Conservation (phyloP, 2,329 filamentous ascomycete genomes). For the Xylaria multiplex region DNA sequence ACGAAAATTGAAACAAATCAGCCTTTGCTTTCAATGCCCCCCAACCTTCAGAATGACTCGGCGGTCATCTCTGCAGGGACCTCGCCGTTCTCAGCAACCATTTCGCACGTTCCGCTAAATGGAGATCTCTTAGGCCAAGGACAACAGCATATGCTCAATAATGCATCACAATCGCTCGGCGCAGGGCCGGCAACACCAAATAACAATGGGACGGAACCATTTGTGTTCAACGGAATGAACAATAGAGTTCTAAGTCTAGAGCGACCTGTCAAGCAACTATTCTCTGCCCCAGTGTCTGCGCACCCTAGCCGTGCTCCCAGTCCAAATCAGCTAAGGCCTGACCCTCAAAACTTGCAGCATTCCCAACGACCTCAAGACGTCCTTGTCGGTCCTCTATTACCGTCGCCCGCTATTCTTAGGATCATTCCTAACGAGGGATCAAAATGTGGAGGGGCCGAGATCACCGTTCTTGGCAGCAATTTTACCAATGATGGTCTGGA, state of each 20-base stretch:
- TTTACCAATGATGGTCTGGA: conserved; percentile 80
- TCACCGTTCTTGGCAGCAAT: conserved; percentile 82
- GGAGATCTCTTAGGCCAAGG: conserved; percentile 49
- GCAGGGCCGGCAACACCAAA: conserved; percentile 74
- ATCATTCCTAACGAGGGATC: conserved; percentile 86
- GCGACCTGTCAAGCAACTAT: conserved; percentile 70
- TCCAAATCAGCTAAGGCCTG: conserved; percentile 65
- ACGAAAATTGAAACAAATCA: conserved; percentile 76
- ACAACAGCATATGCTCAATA: conserved; percentile 42
- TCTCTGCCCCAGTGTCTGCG: conserved; percentile 76
- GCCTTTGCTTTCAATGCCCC: conserved; percentile 53
- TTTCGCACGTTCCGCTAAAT: conserved; percentile 56
- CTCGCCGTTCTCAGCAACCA: conserved; percentile 64
- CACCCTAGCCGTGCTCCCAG: conserved; percentile 83
- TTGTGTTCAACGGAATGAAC: conserved; percentile 65
- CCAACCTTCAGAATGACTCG: conserved; percentile 44
- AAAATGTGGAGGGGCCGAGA: conserved; percentile 84
- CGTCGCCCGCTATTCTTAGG: conserved; percentile 77
- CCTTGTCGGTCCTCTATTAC: conserved; percentile 61
- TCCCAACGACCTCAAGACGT: conserved; percentile 55
- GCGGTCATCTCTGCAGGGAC: conserved; percentile 53
- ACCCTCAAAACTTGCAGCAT: conserved; percentile 56
- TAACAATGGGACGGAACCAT: conserved; percentile 61
- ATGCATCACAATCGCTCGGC: conserved; percentile 55
- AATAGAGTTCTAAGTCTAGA: conserved; percentile 73